Percentiles rank a stretch among this genome's conserved stretches.
Conservation (phyloP, 1,284 basidiomycete genomes). For the Ceratobasidium sp. region DNA sequence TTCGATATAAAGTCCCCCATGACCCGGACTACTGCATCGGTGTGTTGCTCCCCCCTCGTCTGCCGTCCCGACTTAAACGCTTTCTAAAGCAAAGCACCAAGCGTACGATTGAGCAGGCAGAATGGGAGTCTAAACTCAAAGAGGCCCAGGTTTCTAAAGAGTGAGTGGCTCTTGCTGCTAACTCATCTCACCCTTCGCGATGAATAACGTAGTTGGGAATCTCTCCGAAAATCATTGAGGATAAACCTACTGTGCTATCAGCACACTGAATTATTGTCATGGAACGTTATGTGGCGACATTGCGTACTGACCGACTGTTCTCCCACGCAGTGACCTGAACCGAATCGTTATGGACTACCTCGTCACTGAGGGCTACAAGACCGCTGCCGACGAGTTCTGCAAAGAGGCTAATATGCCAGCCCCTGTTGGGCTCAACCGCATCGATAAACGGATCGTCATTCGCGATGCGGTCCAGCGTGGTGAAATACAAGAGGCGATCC, state of each 20-base stretch:
- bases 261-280: conserved; percentile 47
- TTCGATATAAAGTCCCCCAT: conserved; percentile 43
- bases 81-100: conserved; percentile 14
- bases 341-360: conserved; percentile 98
- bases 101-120: conserved; percentile 51
- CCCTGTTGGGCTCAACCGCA: conserved; percentile 88
- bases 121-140: conserved; percentile 63
- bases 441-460: conserved; percentile 94
- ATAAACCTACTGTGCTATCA: conserved; percentile 39
- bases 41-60: conserved; percentile 15
- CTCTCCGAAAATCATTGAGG: conserved; percentile 73
- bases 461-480: conserved; percentile 94
- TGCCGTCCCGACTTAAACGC: not conserved
- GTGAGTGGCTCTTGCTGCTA: conserved; percentile 58
- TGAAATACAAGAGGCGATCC: conserved; percentile 94
- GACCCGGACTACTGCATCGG: conserved; percentile 27
- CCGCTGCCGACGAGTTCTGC: conserved; percentile 94
- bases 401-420: conserved; percentile 85
- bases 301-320: conserved; percentile 62
- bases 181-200: conserved; percentile 56
- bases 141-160: conserved; percentile 62
- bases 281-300: conserved; percentile 49
- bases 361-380: conserved; percentile 96
- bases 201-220: conserved; percentile 84
- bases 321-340: conserved; percentile 84